Base-by-base conservation (phyloP, 495 filamentous ascomycete species). In the Trichoderma asperelloides region DNA sequence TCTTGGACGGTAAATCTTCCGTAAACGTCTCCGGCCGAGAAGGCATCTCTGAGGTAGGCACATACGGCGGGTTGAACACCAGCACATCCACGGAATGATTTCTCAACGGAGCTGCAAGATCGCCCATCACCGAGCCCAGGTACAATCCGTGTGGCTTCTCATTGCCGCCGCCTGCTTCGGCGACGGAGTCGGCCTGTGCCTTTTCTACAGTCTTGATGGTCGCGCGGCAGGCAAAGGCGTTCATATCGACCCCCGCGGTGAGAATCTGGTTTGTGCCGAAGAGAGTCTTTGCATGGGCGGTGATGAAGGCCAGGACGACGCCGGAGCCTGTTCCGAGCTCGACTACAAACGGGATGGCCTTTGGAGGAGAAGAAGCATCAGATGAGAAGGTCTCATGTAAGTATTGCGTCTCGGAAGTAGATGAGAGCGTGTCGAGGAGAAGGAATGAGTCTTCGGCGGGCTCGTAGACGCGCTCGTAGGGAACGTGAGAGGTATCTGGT, bases 1-100 rank as follows among this genome's bases (percentile, higher is more conserved):
- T 72, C 70, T 65, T 74, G 30, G 30, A 11, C 27, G 68, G 65
- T 18, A 67, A 28, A 8, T 71, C 73, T 11, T 33, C 63, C n/a
- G 9, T 43, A 37, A 62, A 62, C 13, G 12, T 71, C 70, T 2
- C 75, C 67, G 1, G 73, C 72, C 12, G 78, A 79, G 1, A 85
- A 11, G 77, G 93, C 33, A 96, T 71, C n/a, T 86, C 84, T 18
- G 84, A 78, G 1, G 92, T 93, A 6, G 95, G 95, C 8, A 98
- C 95, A 71, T 98, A 98, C 0, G 95, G 95, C 41, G 95, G 95
- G 74, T 98, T 98, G 82, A 98, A 98, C 40, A 98, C 83, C 37
- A 98, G 79, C 27, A 98, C 84, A 73, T 98, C 95, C 0, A 96
- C 85, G 43, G 73, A 72, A 3, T 81, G 76, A 0, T 76, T 69